phyloP scores from a whole-genome alignment of 2,329 filamentous ascomycete species.

The Aspergillus pseudoterreus region DNA sequence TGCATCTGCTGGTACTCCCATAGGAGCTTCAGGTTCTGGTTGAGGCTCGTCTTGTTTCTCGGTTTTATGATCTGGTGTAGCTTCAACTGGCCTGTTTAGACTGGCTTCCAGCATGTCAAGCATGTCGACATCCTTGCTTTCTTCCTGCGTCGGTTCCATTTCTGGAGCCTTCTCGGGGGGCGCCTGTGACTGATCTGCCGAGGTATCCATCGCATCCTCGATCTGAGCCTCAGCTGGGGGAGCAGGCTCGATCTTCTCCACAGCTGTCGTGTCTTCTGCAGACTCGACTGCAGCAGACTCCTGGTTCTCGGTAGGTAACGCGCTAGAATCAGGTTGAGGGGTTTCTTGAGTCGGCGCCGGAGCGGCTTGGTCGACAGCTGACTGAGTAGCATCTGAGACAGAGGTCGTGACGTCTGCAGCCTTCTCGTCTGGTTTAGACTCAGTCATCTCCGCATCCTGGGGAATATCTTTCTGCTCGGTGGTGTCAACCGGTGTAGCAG shows the following conservation, averaged over 20 bases:
- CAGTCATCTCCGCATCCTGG: constrained; percentile 18
- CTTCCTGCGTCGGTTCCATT: constrained; percentile 4
- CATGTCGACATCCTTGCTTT: constrained; percentile 40
- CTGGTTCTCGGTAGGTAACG: background rate
- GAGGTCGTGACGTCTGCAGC: constrained; percentile 3
- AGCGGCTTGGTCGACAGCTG: background rate
- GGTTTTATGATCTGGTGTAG: constrained; percentile 1
- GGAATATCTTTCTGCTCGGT: background rate
- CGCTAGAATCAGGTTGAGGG: background rate
- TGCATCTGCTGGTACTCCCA: background rate
- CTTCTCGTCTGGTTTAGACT: constrained; percentile 5
- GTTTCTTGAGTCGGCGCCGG: constrained; percentile 5
- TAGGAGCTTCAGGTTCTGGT: background rate
- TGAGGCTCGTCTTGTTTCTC: constrained; percentile 3
- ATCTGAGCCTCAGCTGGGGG: background rate
- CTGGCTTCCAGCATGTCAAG: constrained; percentile 48
- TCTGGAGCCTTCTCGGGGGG: constrained; percentile 2
- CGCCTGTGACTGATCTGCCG: constrained; percentile 1
- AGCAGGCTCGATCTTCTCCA: constrained; percentile 5
- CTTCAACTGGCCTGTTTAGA: constrained; percentile 17
- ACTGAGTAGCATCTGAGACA: constrained; percentile 1
- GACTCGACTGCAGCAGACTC: background rate
- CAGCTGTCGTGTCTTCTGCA: constrained; percentile 9
- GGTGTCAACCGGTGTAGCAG: constrained; percentile 1
- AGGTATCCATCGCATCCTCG: constrained; percentile 8